phyloP scores from a whole-genome alignment of 164 flowering plant genomes.

The Vitis labrusca region DNA sequence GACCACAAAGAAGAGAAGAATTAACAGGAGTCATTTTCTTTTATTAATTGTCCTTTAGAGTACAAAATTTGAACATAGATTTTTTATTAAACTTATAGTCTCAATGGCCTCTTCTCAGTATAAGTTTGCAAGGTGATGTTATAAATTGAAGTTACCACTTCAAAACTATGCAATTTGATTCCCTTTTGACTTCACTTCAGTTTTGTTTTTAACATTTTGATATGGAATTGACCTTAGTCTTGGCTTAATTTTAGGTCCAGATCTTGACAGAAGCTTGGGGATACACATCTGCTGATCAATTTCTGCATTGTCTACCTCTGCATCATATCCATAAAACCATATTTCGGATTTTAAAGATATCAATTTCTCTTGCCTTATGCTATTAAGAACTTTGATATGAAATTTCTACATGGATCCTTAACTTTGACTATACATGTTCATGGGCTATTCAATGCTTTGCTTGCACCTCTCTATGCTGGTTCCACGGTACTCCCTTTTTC shows the following conservation, averaged over 20 bases:
- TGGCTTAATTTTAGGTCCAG: conserved; percentile 64
- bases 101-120: not conserved
- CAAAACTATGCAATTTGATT: not conserved
- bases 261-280: conserved; percentile 90
- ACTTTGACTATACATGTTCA: conserved; percentile 78
- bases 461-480: conserved; percentile 98
- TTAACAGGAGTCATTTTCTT: no score
- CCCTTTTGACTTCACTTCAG: not conserved
- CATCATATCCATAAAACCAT: conserved; percentile 85
- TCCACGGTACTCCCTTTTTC: conserved; percentile 52
- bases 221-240: no score
- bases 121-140: not conserved
- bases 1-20: no score
- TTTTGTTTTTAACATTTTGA: not conserved
- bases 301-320: conserved; percentile 88
- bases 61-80: not conserved
- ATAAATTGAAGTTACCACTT: not conserved
- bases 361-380: not conserved
- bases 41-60: no score
- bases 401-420: conserved; percentile 46
- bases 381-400: not conserved
- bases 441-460: conserved; percentile 94
- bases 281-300: conserved; percentile 76
- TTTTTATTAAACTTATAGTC: not conserved
- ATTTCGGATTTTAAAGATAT: not conserved